A percentile compares a stretch with the other conserved stretches of the same genome.
Conservation (phyloP, 2,329 filamentous ascomycete species). For the Eutypella sp. region DNA sequence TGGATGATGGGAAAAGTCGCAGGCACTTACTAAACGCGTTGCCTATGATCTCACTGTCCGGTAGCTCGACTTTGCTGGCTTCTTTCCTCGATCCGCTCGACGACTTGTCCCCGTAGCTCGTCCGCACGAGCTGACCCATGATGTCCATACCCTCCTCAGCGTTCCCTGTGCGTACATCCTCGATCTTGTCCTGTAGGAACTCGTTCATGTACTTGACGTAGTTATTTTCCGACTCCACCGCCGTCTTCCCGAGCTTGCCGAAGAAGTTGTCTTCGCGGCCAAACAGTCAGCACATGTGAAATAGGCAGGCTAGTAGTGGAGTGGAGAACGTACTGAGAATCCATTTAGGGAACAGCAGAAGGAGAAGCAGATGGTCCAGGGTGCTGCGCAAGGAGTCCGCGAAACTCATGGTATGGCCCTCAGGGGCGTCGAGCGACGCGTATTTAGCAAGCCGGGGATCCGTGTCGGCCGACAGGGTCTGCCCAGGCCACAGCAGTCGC, state of each 20-base stretch:
- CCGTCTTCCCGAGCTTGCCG: slow-evolving; percentile 45
- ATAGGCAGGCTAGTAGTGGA: background rate
- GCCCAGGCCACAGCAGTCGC: slow-evolving; percentile 56
- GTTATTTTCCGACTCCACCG: slow-evolving; percentile 53
- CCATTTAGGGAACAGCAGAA: slow-evolving; percentile 56
- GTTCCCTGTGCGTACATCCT: slow-evolving; percentile 32
- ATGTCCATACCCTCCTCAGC: slow-evolving; percentile 46
- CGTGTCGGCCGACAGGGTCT: slow-evolving; percentile 40
- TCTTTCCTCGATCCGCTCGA: slow-evolving; percentile 13
- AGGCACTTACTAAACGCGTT: slow-evolving; percentile 53
- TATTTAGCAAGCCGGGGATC: slow-evolving; percentile 44
- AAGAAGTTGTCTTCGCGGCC: slow-evolving; percentile 38
- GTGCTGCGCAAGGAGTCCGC: slow-evolving; percentile 56
- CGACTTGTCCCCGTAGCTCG: slow-evolving; percentile 30
- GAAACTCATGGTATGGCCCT: slow-evolving; percentile 61
- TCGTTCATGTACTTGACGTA: slow-evolving; percentile 67
- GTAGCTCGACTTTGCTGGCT: slow-evolving; percentile 35
- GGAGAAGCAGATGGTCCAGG: slow-evolving; percentile 58
- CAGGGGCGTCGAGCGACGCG: slow-evolving; percentile 37
- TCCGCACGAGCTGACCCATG: slow-evolving; percentile 45
- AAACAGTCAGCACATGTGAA: slow-evolving; percentile 6
- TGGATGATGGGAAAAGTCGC: too few species aligned
- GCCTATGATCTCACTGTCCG: slow-evolving; percentile 62
- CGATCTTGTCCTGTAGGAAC: slow-evolving; percentile 57
- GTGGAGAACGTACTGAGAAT: slow-evolving; percentile 39